Evolutionary conservation across 78 protist genomes (phyloP).

Genomic region (Dictyostelium intermedium): DNA sequence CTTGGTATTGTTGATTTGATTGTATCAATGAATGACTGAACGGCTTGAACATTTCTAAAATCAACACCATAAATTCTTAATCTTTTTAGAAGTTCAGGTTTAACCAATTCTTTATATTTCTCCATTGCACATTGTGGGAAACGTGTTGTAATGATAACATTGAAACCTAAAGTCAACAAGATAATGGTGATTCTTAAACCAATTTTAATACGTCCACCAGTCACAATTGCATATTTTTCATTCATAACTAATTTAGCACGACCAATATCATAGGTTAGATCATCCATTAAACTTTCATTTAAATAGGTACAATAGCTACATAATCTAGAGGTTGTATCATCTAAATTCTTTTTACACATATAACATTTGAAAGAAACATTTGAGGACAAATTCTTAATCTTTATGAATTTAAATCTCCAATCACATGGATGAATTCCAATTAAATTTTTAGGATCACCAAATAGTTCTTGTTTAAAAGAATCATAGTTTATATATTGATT

Average conservation of each 20-base stretch:
- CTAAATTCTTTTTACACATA: neutral
- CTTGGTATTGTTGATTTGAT: slow-evolving; percentile 22
- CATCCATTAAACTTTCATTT: neutral
- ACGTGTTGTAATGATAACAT: slow-evolving; percentile 84
- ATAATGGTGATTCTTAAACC: slow-evolving; percentile 51
- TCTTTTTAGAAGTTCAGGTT: neutral
- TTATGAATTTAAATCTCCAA: slow-evolving; percentile 9
- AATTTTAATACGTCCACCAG: slow-evolving; percentile 88
- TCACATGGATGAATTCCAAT: neutral
- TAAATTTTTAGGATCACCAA: neutral
- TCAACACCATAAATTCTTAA: slow-evolving; percentile 77
- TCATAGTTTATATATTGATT: neutral
- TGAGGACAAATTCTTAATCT: neutral
- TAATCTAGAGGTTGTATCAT: neutral
- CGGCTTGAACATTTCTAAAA: slow-evolving; percentile 47
- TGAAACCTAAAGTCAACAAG: slow-evolving; percentile 58
- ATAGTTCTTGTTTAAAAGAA: neutral
- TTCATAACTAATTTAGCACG: neutral
- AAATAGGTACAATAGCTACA: neutral
- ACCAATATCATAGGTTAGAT: neutral
- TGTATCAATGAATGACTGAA: slow-evolving; percentile 46
- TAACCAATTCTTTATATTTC: neutral
- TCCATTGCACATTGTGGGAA: slow-evolving; percentile 67
- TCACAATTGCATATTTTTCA: slow-evolving; percentile 75
- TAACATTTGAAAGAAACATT: slow-evolving; percentile 9